Percentiles rank a stretch among this genome's conserved stretches.
phyloP scores from a whole-genome alignment of 306 rosid genomes.

The Boehmeria nivea region DNA sequence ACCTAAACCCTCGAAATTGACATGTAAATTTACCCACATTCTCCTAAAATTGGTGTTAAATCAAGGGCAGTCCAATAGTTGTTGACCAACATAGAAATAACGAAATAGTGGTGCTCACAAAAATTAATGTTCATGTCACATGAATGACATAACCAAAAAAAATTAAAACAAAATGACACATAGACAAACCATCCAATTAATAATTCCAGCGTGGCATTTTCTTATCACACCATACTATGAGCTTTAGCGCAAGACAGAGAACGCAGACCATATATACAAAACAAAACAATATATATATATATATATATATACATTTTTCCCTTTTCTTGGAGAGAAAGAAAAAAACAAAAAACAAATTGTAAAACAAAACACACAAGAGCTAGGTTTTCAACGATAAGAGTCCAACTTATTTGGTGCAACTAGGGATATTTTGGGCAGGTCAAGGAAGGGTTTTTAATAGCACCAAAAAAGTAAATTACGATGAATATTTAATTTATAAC shows the following conservation, averaged over 20 bases:
- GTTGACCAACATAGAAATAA: background rate
- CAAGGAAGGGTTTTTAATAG: background rate
- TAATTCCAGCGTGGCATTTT: constrained; percentile 8
- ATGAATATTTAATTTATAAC: no score
- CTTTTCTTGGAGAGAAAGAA: no score
- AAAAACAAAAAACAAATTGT: background rate
- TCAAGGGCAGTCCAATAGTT: background rate
- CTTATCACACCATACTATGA: background rate
- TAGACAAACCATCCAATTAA: background rate
- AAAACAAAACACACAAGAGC: background rate
- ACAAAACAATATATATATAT: background rate
- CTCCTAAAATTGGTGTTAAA: background rate
- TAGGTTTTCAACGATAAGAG: background rate
- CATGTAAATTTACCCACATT: no score
- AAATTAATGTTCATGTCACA: constrained; percentile 9
- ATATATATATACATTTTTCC: background rate
- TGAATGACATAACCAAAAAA: constrained; percentile 9
- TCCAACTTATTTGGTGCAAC: background rate
- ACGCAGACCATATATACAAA: background rate
- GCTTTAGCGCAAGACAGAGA: background rate
- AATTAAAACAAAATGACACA: background rate
- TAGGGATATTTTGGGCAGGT: constrained; percentile 5
- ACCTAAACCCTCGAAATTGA: no score
- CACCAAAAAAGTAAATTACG: no score
- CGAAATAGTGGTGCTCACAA: background rate